These are phyloP conservation scores for Helianthus tuberosus DNA, from an alignment of 129 eudicot genomes.

Conservation along the genomic window DNA sequence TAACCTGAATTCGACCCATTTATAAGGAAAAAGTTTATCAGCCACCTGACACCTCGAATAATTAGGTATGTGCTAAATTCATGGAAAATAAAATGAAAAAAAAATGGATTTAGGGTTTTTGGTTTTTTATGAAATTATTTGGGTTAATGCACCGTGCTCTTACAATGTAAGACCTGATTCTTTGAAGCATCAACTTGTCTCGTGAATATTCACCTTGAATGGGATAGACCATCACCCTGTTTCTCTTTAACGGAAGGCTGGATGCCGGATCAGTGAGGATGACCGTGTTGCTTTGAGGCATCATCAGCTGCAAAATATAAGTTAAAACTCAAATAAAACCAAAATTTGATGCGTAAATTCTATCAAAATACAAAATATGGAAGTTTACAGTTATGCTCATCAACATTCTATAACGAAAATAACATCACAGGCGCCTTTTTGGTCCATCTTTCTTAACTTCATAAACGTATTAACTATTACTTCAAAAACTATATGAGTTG, in stretches of 20 bases:
- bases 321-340: not conserved
- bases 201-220: slow-evolving; percentile 98
- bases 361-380: slow-evolving; percentile 9
- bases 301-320: slow-evolving; percentile 55
- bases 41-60: not conserved
- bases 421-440: not conserved
- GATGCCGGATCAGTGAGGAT: slow-evolving; percentile 88
- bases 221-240: slow-evolving; percentile 65
- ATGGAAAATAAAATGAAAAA: not conserved
- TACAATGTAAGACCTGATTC: slow-evolving; percentile 99
- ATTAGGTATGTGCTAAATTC: not conserved
- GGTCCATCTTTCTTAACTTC: not conserved
- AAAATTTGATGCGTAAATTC: not conserved
- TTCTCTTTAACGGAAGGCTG: slow-evolving; percentile 63
- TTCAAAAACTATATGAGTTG: too few species aligned
- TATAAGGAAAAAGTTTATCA: not conserved
- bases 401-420: not conserved
- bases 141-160: slow-evolving; percentile 56
- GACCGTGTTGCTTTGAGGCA: slow-evolving; percentile 76
- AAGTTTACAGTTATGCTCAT: slow-evolving; percentile 3
- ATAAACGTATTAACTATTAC: too few species aligned
- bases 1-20: not conserved
- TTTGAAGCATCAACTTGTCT: slow-evolving; percentile 99
- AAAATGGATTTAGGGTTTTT: slow-evolving; percentile 12
- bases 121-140: slow-evolving; percentile 1